A percentile compares a stretch with the other conserved stretches of the same genome.
Conservation (phyloP, 2,329 filamentous ascomycete species). For the Teratosphaeria pseudoeucalypti region DNA sequence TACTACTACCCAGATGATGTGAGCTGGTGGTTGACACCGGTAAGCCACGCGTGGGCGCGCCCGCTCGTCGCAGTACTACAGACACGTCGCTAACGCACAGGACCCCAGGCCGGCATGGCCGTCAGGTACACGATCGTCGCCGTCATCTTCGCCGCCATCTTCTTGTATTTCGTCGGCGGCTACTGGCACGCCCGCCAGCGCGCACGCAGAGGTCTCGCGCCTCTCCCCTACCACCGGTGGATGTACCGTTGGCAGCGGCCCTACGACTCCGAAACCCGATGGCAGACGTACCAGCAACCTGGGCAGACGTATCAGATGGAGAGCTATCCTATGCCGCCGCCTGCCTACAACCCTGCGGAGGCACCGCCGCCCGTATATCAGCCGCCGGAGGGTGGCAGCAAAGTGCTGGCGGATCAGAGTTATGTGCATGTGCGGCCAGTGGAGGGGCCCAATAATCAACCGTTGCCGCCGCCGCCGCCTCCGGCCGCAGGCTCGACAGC, state of each 20-base stretch:
- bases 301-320: slow-evolving; percentile 19
- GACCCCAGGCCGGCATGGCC: slow-evolving; percentile 14
- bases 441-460: slow-evolving; percentile 4
- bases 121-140: slow-evolving; percentile 63
- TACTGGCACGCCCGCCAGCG: slow-evolving; percentile 60
- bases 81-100: neutral
- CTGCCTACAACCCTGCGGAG: slow-evolving; percentile 23
- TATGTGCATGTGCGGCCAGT: slow-evolving; percentile 8
- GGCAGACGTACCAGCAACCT: slow-evolving; percentile 8
- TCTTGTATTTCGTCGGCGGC: slow-evolving; percentile 55
- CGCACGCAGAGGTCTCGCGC: slow-evolving; percentile 53
- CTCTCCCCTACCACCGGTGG: slow-evolving; percentile 57
- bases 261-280: slow-evolving; percentile 9
- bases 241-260: slow-evolving; percentile 17
- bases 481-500: slow-evolving; percentile 3
- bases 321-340: slow-evolving; percentile 20
- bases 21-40: slow-evolving; percentile 19
- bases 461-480: neutral
- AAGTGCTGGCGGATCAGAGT: slow-evolving; percentile 25
- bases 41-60: slow-evolving; percentile 5
- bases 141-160: slow-evolving; percentile 47
- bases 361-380: slow-evolving; percentile 26
- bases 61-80: neutral
- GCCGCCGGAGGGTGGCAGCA: slow-evolving; percentile 25
- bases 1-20: slow-evolving; percentile 4